These are phyloP conservation scores for Cenchrus fungigraminus DNA, from an alignment of 176 grass and related monocot genomes.

Conservation along the genomic window DNA sequence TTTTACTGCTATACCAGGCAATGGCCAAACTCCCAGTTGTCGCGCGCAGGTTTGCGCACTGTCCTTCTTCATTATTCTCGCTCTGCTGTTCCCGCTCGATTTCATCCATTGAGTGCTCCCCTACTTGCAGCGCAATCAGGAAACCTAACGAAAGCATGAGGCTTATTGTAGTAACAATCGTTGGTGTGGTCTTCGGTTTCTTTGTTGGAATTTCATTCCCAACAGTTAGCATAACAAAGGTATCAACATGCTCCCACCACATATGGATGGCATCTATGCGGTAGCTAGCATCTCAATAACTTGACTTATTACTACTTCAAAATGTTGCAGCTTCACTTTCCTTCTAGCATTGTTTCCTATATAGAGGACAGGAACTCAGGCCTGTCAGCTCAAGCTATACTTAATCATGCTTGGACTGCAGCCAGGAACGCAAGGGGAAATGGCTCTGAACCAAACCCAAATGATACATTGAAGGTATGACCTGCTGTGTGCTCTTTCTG, in stretches of 20 bases:
- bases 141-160: constrained; percentile 72
- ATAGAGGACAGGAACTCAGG: constrained; percentile 78
- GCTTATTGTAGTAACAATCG: constrained; percentile 60
- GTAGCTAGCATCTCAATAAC: neutral
- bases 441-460: constrained; percentile 52
- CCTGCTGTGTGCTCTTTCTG: neutral
- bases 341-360: constrained; percentile 63
- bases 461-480: constrained; percentile 53
- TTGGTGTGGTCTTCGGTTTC: constrained; percentile 66
- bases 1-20: neutral
- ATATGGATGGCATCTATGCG: neutral
- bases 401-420: constrained; percentile 68
- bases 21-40: constrained; percentile 56
- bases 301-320: neutral
- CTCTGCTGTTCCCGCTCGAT: neutral
- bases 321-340: constrained; percentile 77
- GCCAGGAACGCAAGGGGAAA: constrained; percentile 53
- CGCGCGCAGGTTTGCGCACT: constrained; percentile 43
- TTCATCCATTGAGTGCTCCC: neutral
- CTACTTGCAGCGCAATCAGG: constrained; percentile 45
- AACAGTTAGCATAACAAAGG: constrained; percentile 70
- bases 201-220: constrained; percentile 80
- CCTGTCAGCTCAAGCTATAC: constrained; percentile 63
- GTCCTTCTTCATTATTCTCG: neutral
- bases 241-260: neutral